These are phyloP conservation scores for Pichia inconspicua DNA, from an alignment of 1,139 yeast genomes.

Conservation along the genomic window DNA sequence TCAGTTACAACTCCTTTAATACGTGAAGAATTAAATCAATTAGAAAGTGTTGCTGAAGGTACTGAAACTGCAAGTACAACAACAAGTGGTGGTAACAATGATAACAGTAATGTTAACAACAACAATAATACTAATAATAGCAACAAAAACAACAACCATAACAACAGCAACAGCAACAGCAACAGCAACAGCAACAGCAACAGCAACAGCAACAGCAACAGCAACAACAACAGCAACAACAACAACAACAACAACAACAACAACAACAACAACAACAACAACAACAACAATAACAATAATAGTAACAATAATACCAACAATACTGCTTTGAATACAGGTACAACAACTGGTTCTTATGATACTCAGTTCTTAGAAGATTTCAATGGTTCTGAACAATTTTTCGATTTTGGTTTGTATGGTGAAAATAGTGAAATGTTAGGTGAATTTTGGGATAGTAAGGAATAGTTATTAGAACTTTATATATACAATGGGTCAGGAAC, in stretches of 20 bases:
- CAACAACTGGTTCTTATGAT: constrained; percentile 4
- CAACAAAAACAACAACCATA: too few relatives aligned
- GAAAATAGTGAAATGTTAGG: constrained; percentile 27
- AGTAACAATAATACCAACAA: too few relatives aligned
- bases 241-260: too few relatives aligned
- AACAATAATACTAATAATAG: not conserved
- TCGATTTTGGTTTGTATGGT: constrained; percentile 46
- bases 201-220: too few relatives aligned
- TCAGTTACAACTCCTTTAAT: constrained; percentile 21
- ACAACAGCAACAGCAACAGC: too few relatives aligned
- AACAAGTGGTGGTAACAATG: not conserved
- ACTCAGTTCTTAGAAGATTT: constrained; percentile 26
- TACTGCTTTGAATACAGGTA: too few relatives aligned
- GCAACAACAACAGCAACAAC: too few relatives aligned
- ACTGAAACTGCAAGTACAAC: not conserved
- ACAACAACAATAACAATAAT: too few relatives aligned
- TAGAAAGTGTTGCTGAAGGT: constrained; percentile 11
- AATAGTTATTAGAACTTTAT: too few relatives aligned
- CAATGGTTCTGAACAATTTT: constrained; percentile 34
- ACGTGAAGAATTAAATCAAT: constrained; percentile 20
- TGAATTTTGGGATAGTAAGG: constrained; percentile 36
- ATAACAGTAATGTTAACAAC: not conserved
- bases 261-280: too few relatives aligned
- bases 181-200: too few relatives aligned
- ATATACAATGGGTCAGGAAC: too few relatives aligned